These are phyloP conservation scores for Coemansia biformis DNA, from an alignment of 192 early-diverging fungal genomes.

Conservation along the genomic window DNA sequence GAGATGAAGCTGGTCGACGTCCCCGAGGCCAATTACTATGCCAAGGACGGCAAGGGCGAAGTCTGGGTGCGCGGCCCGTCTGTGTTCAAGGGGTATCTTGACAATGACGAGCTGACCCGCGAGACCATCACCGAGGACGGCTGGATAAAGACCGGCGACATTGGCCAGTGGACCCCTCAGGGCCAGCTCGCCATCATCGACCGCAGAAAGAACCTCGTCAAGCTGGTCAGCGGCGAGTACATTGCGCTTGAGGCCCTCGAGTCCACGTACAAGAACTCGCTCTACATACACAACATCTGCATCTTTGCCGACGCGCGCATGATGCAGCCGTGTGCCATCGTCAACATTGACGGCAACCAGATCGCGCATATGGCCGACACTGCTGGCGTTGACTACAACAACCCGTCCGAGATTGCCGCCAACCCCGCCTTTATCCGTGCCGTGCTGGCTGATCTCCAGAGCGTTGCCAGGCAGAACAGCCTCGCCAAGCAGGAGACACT, in stretches of 20 bases:
- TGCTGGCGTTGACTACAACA: conserved; percentile 20
- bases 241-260: conserved; percentile 95
- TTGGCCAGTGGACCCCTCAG: conserved; percentile 80
- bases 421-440: conserved; percentile 17
- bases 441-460: conserved; percentile 32
- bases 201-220: conserved; percentile 94
- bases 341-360: conserved; percentile 58
- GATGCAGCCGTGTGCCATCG: conserved; percentile 69
- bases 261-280: conserved; percentile 79
- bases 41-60: conserved; percentile 72
- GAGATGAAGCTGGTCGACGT: conserved; percentile 85
- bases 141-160: conserved; percentile 89
- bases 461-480: conserved; percentile 59
- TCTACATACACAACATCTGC: conserved; percentile 75
- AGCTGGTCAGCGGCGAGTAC: conserved; percentile 84
- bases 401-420: conserved; percentile 30
- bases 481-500: conserved; percentile 77
- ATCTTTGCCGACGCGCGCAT: conserved; percentile 71
- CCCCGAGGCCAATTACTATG: conserved; percentile 62
- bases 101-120: conserved; percentile 67
- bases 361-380: conserved; percentile 49
- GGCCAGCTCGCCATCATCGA: conserved; percentile 88
- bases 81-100: conserved; percentile 79
- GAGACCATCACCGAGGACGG: conserved; percentile 76
- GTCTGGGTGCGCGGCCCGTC: conserved; percentile 78